These are phyloP conservation scores for Cercospora brassicicola DNA, from an alignment of 2,329 filamentous ascomycete genomes.

Conservation along the genomic window DNA sequence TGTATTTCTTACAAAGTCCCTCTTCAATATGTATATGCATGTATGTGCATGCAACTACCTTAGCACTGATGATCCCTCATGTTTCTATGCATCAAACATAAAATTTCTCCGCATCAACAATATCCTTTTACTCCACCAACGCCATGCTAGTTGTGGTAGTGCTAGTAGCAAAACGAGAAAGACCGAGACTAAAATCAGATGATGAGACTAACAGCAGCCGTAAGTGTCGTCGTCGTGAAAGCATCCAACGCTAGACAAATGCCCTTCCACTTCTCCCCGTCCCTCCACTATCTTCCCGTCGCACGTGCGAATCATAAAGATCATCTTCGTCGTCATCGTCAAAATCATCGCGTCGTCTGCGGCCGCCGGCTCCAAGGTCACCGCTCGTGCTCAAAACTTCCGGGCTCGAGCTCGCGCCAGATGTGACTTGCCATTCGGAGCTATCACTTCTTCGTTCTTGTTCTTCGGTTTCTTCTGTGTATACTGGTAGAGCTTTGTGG, in stretches of 20 bases:
- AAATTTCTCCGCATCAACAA: constrained; percentile 3
- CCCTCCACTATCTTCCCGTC: constrained; percentile 9
- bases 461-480: constrained; percentile 22
- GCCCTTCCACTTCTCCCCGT: constrained; percentile 14
- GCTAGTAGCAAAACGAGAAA: background rate
- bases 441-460: constrained; percentile 23
- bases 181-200: background rate
- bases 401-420: constrained; percentile 33
- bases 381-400: constrained; percentile 29
- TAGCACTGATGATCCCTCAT: background rate
- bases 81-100: background rate
- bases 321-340: constrained; percentile 16
- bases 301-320: constrained; percentile 16
- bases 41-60: background rate
- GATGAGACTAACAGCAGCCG: background rate
- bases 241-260: constrained; percentile 16
- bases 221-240: background rate
- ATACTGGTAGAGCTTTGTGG: constrained; percentile 21
- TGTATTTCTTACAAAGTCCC: background rate
- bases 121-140: constrained; percentile 6
- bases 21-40: background rate
- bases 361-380: constrained; percentile 26
- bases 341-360: constrained; percentile 19
- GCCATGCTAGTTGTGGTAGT: background rate
- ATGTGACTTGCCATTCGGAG: constrained; percentile 39